These are phyloP conservation scores for Chaetomium tenue DNA, from an alignment of 495 filamentous ascomycete genomes.

Conservation along the genomic window DNA sequence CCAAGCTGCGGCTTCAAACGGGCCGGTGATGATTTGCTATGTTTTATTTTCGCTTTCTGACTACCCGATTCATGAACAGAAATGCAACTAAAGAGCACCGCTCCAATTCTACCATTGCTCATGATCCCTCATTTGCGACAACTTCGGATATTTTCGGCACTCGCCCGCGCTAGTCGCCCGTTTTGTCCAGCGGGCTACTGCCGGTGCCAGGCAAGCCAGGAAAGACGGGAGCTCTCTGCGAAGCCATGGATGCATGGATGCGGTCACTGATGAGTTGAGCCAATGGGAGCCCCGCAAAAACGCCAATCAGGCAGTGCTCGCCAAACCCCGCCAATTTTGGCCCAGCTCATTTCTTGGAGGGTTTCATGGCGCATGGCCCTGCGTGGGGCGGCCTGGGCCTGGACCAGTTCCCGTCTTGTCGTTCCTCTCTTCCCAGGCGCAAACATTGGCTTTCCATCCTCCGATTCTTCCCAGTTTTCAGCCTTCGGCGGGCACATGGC, in stretches of 20 bases:
- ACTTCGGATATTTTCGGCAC: background rate
- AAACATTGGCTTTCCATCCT: background rate
- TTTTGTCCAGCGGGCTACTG: background rate
- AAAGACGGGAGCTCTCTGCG: background rate
- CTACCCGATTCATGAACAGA: background rate
- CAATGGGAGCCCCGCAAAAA: background rate
- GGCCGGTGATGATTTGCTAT: too few relatives aligned
- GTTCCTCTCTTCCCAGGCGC: background rate
- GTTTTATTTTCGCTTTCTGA: background rate
- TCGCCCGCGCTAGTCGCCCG: background rate
- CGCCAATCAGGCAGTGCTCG: constrained; percentile 18
- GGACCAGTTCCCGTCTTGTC: background rate
- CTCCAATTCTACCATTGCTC: too few relatives aligned
- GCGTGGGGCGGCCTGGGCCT: background rate
- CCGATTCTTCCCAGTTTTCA: background rate
- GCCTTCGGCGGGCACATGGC: background rate
- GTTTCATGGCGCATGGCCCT: background rate
- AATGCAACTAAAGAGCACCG: background rate
- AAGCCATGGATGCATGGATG: background rate
- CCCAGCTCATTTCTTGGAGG: background rate
- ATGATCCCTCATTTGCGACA: background rate
- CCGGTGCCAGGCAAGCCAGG: background rate
- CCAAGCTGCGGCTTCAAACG: too few relatives aligned
- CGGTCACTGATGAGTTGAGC: background rate
- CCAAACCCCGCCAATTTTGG: constrained; percentile 1